These are phyloP conservation scores for Takashimella tepidaria DNA, from an alignment of 1,284 basidiomycete genomes.

Conservation along the genomic window DNA sequence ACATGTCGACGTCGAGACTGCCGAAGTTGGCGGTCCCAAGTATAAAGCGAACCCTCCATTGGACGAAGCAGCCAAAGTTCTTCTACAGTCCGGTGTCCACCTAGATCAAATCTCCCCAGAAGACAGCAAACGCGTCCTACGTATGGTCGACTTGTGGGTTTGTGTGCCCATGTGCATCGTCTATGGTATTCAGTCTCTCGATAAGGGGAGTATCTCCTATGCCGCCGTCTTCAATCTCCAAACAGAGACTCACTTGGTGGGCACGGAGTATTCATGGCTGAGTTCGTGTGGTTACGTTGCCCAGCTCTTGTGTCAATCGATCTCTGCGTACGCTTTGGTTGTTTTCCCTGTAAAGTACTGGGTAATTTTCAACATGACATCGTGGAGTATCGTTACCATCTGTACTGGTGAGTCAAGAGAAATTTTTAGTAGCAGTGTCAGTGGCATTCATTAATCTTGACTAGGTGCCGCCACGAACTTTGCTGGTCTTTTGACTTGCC, in stretches of 20 bases:
- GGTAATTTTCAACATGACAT: slow-evolving; percentile 36
- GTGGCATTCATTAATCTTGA: too few relatives aligned
- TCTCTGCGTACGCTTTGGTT: slow-evolving; percentile 21
- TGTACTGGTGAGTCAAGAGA: slow-evolving; percentile 10
- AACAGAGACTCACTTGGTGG: slow-evolving; percentile 15
- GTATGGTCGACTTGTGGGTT: slow-evolving; percentile 12
- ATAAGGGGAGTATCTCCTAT: slow-evolving; percentile 42
- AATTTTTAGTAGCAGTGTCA: not conserved
- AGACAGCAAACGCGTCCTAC: slow-evolving; percentile 11
- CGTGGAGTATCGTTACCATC: slow-evolving; percentile 27
- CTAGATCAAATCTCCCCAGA: slow-evolving; percentile 14
- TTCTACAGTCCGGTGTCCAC: slow-evolving; percentile 9
- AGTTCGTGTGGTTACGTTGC: slow-evolving; percentile 21
- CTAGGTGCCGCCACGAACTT: slow-evolving; percentile 19
- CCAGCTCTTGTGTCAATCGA: slow-evolving; percentile 21
- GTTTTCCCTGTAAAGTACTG: slow-evolving; percentile 29
- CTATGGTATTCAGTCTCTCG: slow-evolving; percentile 17
- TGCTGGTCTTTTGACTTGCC: slow-evolving; percentile 15
- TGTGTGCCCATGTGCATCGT: slow-evolving; percentile 15
- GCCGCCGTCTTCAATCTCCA: slow-evolving; percentile 35
- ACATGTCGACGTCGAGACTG: slow-evolving; percentile 1
- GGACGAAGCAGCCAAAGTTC: slow-evolving; percentile 11
- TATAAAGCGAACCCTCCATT: slow-evolving; percentile 13
- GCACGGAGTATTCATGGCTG: slow-evolving; percentile 25
- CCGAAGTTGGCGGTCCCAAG: not conserved